Percentiles rank a stretch among this genome's conserved stretches.
These are phyloP conservation scores for Stereum hirsutum DNA, from an alignment of 1,284 basidiomycete species.

Conservation along the genomic window DNA sequence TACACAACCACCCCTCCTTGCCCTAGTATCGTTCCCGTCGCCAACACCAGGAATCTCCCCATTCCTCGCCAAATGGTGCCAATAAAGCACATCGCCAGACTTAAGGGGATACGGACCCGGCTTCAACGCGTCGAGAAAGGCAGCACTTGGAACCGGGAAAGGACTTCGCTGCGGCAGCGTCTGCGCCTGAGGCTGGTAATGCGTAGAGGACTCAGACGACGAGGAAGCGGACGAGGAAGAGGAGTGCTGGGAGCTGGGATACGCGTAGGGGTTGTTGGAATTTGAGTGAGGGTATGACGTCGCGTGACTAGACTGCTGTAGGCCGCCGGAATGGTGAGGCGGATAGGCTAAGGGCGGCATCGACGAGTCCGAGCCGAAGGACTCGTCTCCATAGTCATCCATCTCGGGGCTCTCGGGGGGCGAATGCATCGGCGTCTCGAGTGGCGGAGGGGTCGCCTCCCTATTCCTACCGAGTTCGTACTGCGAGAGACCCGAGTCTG, in stretches of 20 bases:
- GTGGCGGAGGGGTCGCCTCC: no score
- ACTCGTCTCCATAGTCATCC: no score
- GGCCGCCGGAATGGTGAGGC: no score
- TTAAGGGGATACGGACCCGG: constrained; percentile 11
- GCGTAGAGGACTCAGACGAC: not conserved
- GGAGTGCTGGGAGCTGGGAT: not conserved
- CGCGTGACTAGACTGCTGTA: no score
- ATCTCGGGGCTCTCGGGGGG: not conserved
- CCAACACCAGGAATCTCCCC: constrained; percentile 66
- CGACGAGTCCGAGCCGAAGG: not conserved
- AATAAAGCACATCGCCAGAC: constrained; percentile 64
- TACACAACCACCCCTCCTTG: not conserved
- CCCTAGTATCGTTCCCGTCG: constrained; percentile 44
- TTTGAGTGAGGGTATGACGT: no score
- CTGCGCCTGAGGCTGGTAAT: constrained; percentile 12
- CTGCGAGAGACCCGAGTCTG: no score
- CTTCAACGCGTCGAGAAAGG: constrained; percentile 10
- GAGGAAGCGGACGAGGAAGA: not conserved
- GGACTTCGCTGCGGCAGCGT: constrained; percentile 7
- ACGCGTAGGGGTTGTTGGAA: not conserved
- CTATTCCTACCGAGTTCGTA: no score
- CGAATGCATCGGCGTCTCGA: not conserved
- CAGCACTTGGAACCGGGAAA: constrained; percentile 6
- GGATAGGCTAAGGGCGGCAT: not conserved
- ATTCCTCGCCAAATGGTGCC: constrained; percentile 66